These are phyloP conservation scores for Stramenopiles sp. DNA, from an alignment of 352 stramenopile species.

Conservation along the genomic window DNA sequence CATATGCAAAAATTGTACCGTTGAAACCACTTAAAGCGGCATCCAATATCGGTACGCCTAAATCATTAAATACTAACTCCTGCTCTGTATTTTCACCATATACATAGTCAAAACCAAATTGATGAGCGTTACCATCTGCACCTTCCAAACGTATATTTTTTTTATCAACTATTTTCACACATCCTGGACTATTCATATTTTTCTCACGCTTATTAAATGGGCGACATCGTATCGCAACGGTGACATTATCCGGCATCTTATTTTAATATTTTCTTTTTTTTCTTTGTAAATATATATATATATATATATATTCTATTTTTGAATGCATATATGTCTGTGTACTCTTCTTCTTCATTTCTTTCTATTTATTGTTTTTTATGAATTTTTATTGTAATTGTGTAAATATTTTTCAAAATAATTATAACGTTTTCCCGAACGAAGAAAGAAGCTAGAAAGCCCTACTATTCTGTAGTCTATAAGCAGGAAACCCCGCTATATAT, in stretches of 20 bases:
- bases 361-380: too few species aligned
- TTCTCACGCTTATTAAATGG: constrained; percentile 58
- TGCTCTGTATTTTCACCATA: constrained; percentile 56
- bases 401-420: too few species aligned
- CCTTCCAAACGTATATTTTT: constrained; percentile 37
- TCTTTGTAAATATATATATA: too few species aligned
- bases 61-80: constrained; percentile 61
- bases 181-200: constrained; percentile 31
- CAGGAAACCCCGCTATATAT: too few species aligned
- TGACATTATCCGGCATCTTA: constrained; percentile 24
- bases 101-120: constrained; percentile 70
- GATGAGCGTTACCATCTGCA: constrained; percentile 48
- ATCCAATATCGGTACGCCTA: constrained; percentile 63
- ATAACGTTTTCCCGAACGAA: too few species aligned
- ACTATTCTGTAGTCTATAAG: too few species aligned
- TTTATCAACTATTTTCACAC: constrained; percentile 47
- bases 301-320: too few species aligned
- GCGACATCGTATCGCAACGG: constrained; percentile 59
- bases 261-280: neutral
- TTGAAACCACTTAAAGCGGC: constrained; percentile 72
- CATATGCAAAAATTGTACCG: constrained; percentile 74
- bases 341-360: too few species aligned
- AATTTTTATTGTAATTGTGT: too few species aligned
- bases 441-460: too few species aligned
- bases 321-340: too few species aligned